Base-by-base conservation (phyloP, 495 filamentous ascomycete genomes). In the Neurospora intermedia region DNA sequence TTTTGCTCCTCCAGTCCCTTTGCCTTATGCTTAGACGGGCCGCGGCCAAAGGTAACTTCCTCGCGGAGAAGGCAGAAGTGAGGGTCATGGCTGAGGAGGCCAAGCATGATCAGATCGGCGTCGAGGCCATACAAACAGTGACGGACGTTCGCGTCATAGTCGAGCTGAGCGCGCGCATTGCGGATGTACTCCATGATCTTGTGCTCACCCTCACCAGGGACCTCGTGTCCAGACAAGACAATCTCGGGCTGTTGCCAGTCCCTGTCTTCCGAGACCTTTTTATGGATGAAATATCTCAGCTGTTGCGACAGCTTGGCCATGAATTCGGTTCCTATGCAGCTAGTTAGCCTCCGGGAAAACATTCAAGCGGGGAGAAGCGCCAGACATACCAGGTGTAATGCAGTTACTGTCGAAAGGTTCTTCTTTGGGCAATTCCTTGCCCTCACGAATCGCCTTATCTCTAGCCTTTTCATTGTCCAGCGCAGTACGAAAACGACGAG, bases 181-280 rank as follows among this genome's bases (percentile, higher is more conserved):
- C 96, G 91, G 80, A 99, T 99, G 80, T 98, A 98, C 81, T 99
- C 96, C 96, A 98, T 99, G 81, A 99, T 97, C 84, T 99, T 99
- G 84, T 99, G 96, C 82, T 99, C 96, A 71, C 96, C 96, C 82
- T 99, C 96, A 71, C 96, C 96, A 0, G 96, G 96, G n/a, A 97
- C 94, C 84, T 99, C 96, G 81, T 98, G 96, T 40, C 96, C 96
- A 7, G 96, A 99, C 59, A 99, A 87, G 31, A 99, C 92, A 76
- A 99, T 91, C 73, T 99, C 94, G 54, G 95, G 93, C 42, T 91
- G 91, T 82, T 99, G 95, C 96, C 96, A 98, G 73, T 99, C 95
- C 38, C 88, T 88, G 82, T 99, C 96, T 77, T 99, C 96, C 0
- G 94, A 94, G 6, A 99, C 90, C 82, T 99, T 99, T 84, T 98